A percentile compares a stretch with the other conserved stretches of the same genome.
Conservation (phyloP, 805 yeast species). For the Saturnispora zaruensis region DNA sequence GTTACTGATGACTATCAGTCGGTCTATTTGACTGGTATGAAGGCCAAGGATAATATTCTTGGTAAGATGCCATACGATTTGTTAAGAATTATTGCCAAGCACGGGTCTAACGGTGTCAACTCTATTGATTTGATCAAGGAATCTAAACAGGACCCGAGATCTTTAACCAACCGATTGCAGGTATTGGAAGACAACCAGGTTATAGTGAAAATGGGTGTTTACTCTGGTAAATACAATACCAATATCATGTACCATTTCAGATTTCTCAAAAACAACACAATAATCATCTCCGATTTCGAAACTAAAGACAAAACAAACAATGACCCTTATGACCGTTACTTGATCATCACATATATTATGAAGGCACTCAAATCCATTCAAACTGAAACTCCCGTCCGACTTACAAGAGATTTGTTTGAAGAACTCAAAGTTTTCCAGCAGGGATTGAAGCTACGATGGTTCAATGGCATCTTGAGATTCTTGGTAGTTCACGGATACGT, state of each 20-base stretch:
- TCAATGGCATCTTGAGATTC: constrained; percentile 39
- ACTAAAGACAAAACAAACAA: constrained; percentile 11
- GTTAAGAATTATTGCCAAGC: constrained; percentile 50
- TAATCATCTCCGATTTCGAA: constrained; percentile 3
- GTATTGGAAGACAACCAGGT: constrained; percentile 43
- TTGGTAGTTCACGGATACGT: constrained; percentile 33
- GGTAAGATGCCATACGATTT: constrained; percentile 51
- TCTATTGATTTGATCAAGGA: constrained; percentile 47
- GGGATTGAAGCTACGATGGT: constrained; percentile 27
- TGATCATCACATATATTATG: constrained; percentile 30
- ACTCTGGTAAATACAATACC: constrained; percentile 43
- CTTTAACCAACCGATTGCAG: constrained; percentile 55
- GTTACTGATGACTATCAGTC: constrained; percentile 52
- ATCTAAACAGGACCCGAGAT: constrained; percentile 64
- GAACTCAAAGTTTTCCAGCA: constrained; percentile 44
- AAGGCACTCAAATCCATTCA: constrained; percentile 42
- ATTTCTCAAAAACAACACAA: constrained; percentile 24
- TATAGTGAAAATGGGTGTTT: constrained; percentile 32
- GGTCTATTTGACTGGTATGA: constrained; percentile 47
- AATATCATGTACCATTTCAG: constrained; percentile 43
- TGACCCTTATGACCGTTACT: constrained; percentile 16
- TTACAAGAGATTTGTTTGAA: constrained; percentile 49
- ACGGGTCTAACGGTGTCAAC: constrained; percentile 48
- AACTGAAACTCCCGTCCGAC: constrained; percentile 48
- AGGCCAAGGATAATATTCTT: constrained; percentile 40